A percentile compares a stretch with the other conserved stretches of the same genome.
Evolutionary conservation across 169 alveolate species (phyloP).

Genomic region (Plasmodium reichenowi): DNA sequence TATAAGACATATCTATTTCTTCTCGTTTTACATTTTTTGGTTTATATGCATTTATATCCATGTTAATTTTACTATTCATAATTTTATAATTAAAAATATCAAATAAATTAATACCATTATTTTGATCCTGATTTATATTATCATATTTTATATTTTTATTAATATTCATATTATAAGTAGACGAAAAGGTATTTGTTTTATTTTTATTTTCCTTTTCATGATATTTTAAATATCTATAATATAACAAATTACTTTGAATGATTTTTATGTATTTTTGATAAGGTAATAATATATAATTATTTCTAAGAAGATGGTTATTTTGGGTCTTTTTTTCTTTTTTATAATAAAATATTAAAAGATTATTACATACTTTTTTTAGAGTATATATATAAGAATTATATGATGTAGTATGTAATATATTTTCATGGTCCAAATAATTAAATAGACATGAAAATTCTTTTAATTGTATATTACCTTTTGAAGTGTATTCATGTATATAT

Average conservation of each 20-base stretch:
- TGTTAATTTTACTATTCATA: slow-evolving; percentile 2
- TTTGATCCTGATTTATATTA: neutral
- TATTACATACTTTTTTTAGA: neutral
- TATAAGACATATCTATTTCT: no score
- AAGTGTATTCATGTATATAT: slow-evolving; percentile 2
- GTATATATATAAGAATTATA: neutral
- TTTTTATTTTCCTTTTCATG: neutral
- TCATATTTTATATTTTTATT: neutral
- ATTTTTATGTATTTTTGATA: neutral
- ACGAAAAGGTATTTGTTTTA: neutral
- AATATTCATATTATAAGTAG: neutral
- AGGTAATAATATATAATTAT: slow-evolving; percentile 6
- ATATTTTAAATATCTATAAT: slow-evolving; percentile 1
- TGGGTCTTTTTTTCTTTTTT: neutral
- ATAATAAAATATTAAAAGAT: neutral
- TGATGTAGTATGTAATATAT: no score
- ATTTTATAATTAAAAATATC: slow-evolving; percentile 31
- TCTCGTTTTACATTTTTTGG: no score
- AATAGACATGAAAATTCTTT: no score
- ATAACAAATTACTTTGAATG: neutral
- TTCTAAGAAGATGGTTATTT: neutral
- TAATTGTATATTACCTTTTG: neutral
- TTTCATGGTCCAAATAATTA: no score
- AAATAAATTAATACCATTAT: slow-evolving; percentile 17
- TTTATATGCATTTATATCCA: neutral